Base-by-base conservation (phyloP, 2,329 filamentous ascomycete genomes). In the Ambrosiella xylebori region DNA sequence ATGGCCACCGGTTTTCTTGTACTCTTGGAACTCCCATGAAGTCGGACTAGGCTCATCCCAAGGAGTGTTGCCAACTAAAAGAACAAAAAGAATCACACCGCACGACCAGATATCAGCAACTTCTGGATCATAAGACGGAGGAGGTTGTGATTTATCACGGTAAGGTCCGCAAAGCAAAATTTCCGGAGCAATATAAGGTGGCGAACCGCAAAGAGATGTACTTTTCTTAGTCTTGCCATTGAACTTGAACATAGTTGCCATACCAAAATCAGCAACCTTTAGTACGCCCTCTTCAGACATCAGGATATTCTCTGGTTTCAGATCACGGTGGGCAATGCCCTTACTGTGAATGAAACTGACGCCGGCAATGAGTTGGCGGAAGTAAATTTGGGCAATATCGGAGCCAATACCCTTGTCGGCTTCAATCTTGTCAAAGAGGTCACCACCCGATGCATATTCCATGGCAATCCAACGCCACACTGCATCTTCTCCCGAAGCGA, bases 351-450 rank as follows among this genome's bases (percentile, higher is more conserved):
- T 94, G 72, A 90, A 98, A 66, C 85, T 85, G 62, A 97, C 86
- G 7, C 91, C 93, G 67, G 83, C 83, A 64, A 97, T 79, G 61
- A 98, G 79, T 71, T 98, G 93, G 2, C 84, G 79, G 69, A 98
- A 98, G 73, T 97, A 98, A 61, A 96, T 81, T 68, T 98, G 94
- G 39, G 93, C 91, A 67, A 98, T 88, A 68, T 97, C 88, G 69
- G 95, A 83, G 6, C 85, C 81, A n/a, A 97, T 88, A 53, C 93
- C 93, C 50, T 91, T 87, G 69, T 98, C 93, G 15, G 93, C 90
- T 72, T 98, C 94, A 65, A 98, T 97, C 75, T 98, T 98, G 80
- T 98, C 93, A 69, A 98, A 98, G 7, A 98, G 76, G 68, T 98
- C 93, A 9, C 93, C 93, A 47, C 93, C 93, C 65, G 94, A 88